Base-by-base conservation (phyloP, 2,329 filamentous ascomycete genomes). In the Chrysosporium queenslandicum region DNA sequence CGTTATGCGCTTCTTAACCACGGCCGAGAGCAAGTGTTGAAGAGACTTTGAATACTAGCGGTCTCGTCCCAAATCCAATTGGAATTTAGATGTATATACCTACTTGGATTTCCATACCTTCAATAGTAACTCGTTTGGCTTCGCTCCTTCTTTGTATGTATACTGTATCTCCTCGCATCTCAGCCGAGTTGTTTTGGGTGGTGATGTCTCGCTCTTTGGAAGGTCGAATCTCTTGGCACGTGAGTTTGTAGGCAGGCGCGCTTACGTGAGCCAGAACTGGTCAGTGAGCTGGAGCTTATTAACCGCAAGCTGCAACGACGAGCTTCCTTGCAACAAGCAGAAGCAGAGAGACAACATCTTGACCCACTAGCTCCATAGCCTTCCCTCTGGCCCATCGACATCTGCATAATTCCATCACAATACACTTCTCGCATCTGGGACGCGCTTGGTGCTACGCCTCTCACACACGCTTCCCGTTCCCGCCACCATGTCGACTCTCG, bases 401-500 rank as follows among this genome's bases (percentile, higher is more conserved):
- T n/a, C n/a, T n/a, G n/a, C n/a, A n/a, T n/a, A n/a, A n/a, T n/a
- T n/a, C n/a, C n/a, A n/a, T n/a, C n/a, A n/a, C n/a, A n/a, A n/a
- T n/a, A n/a, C n/a, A n/a, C n/a, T n/a, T n/a, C n/a, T n/a, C n/a
- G n/a, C n/a, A n/a, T n/a, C n/a, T n/a, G n/a, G n/a, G n/a, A n/a
- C n/a, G n/a, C n/a, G n/a, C n/a, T n/a, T n/a, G n/a, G n/a, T n/a
- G n/a, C n/a, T n/a, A n/a, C n/a, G n/a, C n/a, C n/a, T n/a, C n/a
- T n/a, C n/a, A n/a, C n/a, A n/a, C n/a, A n/a, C n/a, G n/a, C n/a
- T n/a, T n/a, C n/a, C 7, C 14, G 2, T 2, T 27, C 6, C 50
- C 51, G 37, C 63, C 66, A 76, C 58, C 68, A 94, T 94, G 88
- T 89, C 88, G 62, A 92, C 87, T 61, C 82, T 94, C 64, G 88